Evolutionary conservation across 2,329 filamentous ascomycete genomes (phyloP), one percentile per base, ranked within the genome.

Genomic region (Phoma sp.): DNA sequence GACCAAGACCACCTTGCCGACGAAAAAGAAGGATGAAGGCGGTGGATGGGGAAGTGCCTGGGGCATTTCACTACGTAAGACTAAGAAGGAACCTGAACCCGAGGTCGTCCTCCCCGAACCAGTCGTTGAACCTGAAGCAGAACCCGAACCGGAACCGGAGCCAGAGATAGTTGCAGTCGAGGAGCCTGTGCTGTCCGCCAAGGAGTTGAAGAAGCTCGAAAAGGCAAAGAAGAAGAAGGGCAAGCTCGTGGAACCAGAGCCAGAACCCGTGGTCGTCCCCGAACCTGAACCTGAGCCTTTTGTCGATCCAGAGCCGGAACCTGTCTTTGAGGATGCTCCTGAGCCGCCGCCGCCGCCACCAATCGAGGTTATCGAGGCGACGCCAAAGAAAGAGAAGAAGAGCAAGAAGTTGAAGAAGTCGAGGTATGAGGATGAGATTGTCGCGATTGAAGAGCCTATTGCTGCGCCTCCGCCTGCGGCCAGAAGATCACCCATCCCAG

Each of bases 21-120:
- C 46, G 7, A 56, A 71, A 60, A 66, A 62, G 45, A 63, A 69
- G 36, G 64, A 72, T 30, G 64, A 65, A 29, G 47, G 69, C 23
- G 47, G 71, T 42, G 66, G 71, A 20, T 74, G 71, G 65, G 77
- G 76, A 37, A 77, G 74, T 42, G 76, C 76, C 48, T 80, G 76
- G 76, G 78, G 78, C 49, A 72, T 78, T 36, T 76, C 74, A 50
- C 66, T 78, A 47, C 78, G 77, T 62, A 76, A 76, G 53, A 74
- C 73, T 7, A 79, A 77, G 56, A 78, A 78, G 62, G 80, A 79
- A 74, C 75, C 66, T 50, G 69, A 76, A 56, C 40, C 42, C 36
- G 52, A 59, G 37, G 26, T 37, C 14, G 56, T 66, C 9, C 67
- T 73, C 37, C 61, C 67, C 2, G 64, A 67, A 14, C 66, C 65